Evolutionary conservation across 2,329 filamentous ascomycete species (phyloP).

Genomic region (Pseudopithomyces chartarum): DNA sequence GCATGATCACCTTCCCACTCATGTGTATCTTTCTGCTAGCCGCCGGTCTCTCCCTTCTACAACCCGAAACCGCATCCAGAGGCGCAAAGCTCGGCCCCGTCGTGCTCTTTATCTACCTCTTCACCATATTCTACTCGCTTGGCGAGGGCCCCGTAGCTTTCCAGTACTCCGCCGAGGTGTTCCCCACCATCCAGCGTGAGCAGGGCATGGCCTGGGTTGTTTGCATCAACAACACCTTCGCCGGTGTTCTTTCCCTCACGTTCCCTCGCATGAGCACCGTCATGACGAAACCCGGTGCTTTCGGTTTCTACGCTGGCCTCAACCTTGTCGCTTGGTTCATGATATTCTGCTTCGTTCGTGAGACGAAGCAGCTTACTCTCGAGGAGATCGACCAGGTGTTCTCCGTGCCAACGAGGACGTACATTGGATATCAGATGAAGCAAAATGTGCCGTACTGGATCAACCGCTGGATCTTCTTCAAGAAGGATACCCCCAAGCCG

Average conservation of each 20-base stretch:
- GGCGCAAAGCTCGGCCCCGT: conserved; percentile 40
- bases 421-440: neutral
- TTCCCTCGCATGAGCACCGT: conserved; percentile 47
- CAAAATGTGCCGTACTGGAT: neutral
- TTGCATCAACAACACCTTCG: conserved; percentile 52
- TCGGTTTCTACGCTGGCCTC: conserved; percentile 49
- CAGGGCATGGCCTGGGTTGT: conserved; percentile 49
- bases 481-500: neutral
- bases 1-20: conserved; percentile 41
- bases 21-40: conserved; percentile 45
- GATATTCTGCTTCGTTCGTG: conserved; percentile 47
- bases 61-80: conserved; percentile 15
- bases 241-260: conserved; percentile 42
- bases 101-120: conserved; percentile 43
- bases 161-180: conserved; percentile 46
- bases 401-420: conserved; percentile 12
- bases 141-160: conserved; percentile 58
- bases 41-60: conserved; percentile 42
- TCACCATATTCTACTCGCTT: conserved; percentile 43
- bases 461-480: conserved; percentile 4
- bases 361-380: conserved; percentile 46
- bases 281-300: conserved; percentile 46
- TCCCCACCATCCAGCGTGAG: conserved; percentile 47
- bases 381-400: conserved; percentile 39
- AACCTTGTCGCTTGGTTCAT: conserved; percentile 48